Evolutionary conservation across 225 moss, liverwort and hornwort species (phyloP).

Genomic region (Polytrichum formosum): DNA sequence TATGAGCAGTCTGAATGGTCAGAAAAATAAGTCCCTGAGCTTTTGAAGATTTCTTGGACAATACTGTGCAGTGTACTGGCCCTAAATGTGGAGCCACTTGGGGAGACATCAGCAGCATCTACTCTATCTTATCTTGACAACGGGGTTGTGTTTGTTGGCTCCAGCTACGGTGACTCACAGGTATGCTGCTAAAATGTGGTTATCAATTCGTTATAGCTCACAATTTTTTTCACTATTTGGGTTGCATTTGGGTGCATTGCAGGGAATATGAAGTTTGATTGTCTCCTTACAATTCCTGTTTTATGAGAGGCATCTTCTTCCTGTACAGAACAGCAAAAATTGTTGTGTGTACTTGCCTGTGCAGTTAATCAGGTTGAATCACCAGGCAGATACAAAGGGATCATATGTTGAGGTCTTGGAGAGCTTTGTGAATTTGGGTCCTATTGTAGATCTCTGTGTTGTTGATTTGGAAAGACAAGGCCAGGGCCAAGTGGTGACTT

Average conservation of each 20-base stretch:
- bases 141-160: constrained; percentile 90
- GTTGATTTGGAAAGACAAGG: constrained; percentile 98
- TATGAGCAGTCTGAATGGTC: too few species aligned
- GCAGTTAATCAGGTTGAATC: constrained; percentile 93
- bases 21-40: background rate
- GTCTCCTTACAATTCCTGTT: too few species aligned
- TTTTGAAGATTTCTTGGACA: background rate
- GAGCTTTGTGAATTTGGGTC: constrained; percentile 93
- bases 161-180: constrained; percentile 98
- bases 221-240: too few species aligned
- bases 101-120: constrained; percentile 96
- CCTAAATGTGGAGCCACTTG: constrained; percentile 87
- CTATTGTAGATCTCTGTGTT: constrained; percentile 96
- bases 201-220: background rate
- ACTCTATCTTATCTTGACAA: constrained; percentile 93
- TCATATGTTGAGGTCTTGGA: constrained; percentile 93
- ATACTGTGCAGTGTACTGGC: constrained; percentile 64
- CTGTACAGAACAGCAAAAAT: too few species aligned
- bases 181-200: constrained; percentile 24
- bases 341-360: constrained; percentile 7
- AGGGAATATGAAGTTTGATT: too few species aligned
- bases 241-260: too few species aligned
- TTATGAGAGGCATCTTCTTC: too few species aligned
- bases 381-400: constrained; percentile 78
- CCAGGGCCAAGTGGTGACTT: constrained; percentile 97